Conservation (phyloP, 805 yeast species). For the Jamesozyma gamospora region DNA sequence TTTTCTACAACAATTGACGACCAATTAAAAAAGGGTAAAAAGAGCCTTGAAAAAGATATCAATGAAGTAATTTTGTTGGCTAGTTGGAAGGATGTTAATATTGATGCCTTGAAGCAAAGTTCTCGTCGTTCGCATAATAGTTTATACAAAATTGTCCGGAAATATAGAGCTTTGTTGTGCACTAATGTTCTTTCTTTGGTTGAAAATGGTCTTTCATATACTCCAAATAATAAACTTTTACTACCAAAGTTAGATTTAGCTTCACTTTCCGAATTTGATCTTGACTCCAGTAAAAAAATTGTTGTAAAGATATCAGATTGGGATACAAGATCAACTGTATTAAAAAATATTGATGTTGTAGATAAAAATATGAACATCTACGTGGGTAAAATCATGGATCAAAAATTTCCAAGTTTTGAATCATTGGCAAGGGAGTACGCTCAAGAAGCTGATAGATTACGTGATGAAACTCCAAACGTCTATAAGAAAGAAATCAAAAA, state of each 20-base stretch:
- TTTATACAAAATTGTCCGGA: conserved; percentile 73
- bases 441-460: conserved; percentile 50
- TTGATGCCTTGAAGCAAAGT: conserved; percentile 88
- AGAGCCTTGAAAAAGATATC: conserved; percentile 63
- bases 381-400: conserved; percentile 26
- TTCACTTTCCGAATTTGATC: conserved; percentile 5
- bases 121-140: conserved; percentile 80
- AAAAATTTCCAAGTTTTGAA: conserved; percentile 39
- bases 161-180: conserved; percentile 57
- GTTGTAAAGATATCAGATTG: conserved; percentile 37
- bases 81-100: conserved; percentile 94
- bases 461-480: conserved; percentile 66
- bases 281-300: conserved; percentile 11
- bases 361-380: conserved; percentile 48
- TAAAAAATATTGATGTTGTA: conserved; percentile 42
- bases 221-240: conserved; percentile 6
- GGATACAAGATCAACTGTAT: conserved; percentile 45
- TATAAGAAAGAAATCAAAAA: conserved; percentile 69
- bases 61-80: conserved; percentile 80
- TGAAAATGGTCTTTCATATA: conserved; percentile 44
- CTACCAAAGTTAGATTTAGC: conserved; percentile 5
- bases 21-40: conserved; percentile 37
- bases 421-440: conserved; percentile 46
- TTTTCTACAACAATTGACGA: conserved; percentile 44
- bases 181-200: conserved; percentile 44